These are phyloP conservation scores for Luvunga scandens DNA, from an alignment of 345 rosid genomes.

Conservation along the genomic window DNA sequence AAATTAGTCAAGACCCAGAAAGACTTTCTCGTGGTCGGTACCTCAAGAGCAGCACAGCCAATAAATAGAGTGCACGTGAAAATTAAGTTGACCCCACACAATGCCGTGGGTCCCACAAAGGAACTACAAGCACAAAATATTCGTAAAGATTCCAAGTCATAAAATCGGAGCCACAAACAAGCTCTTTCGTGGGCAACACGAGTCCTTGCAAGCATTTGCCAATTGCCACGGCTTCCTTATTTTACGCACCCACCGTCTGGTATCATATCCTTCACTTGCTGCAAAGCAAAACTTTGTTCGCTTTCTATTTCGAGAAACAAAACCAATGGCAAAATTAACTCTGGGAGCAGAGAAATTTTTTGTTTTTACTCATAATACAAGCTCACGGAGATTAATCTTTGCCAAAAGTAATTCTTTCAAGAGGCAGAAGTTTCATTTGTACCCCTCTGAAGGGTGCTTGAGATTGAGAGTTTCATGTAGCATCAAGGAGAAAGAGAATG, in stretches of 20 bases:
- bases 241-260: too few relatives aligned
- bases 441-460: conserved; percentile 17
- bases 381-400: conserved; percentile 34
- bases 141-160: neutral
- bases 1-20: neutral
- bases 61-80: neutral
- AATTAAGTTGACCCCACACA: neutral
- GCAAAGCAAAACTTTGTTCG: neutral
- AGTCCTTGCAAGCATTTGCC: conserved; percentile 25
- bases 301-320: neutral
- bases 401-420: conserved; percentile 19
- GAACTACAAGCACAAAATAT: neutral
- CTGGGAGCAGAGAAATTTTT: conserved; percentile 37
- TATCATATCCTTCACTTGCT: neutral
- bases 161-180: conserved; percentile 49
- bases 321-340: conserved; percentile 54
- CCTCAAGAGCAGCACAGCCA: neutral
- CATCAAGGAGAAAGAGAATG: conserved; percentile 55
- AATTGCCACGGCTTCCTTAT: neutral
- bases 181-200: conserved; percentile 56
- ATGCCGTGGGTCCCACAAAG: neutral
- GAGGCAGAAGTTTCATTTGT: conserved; percentile 10
- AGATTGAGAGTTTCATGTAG: conserved; percentile 50
- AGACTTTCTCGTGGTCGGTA: neutral
- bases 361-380: conserved; percentile 32